phyloP scores from a whole-genome alignment of 164 flowering plant species.

The Magnolia changhungtana region DNA sequence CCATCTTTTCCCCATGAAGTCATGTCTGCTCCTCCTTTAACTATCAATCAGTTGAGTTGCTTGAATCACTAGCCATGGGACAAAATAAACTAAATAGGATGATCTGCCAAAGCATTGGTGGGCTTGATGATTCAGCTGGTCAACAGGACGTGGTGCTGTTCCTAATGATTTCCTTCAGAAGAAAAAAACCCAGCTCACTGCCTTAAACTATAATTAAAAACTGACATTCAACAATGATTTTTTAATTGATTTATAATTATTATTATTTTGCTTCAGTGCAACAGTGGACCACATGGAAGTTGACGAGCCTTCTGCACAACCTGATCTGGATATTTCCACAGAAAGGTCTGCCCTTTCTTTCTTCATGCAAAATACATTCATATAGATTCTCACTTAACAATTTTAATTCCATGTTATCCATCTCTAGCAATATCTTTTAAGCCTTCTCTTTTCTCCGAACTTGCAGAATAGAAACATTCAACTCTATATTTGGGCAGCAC shows the following conservation, averaged over 20 bases:
- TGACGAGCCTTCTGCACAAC: constrained; percentile 51
- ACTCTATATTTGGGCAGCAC: constrained; percentile 63
- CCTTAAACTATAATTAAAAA: background rate
- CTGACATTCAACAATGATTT: background rate
- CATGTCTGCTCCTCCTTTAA: too few species aligned
- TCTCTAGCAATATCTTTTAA: background rate
- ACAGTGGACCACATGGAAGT: constrained; percentile 75
- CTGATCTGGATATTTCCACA: constrained; percentile 28
- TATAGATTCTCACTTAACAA: background rate
- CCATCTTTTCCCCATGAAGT: too few species aligned
- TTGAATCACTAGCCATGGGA: too few species aligned
- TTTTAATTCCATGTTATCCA: background rate
- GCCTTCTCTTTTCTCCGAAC: background rate
- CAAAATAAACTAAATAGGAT: too few species aligned
- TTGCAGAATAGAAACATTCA: constrained; percentile 77
- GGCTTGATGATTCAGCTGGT: background rate
- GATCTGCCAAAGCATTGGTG: background rate
- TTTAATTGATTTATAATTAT: background rate
- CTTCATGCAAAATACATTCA: background rate
- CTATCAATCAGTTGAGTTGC: too few species aligned
- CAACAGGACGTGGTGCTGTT: background rate
- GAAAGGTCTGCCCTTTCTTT: constrained; percentile 53
- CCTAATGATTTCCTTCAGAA: background rate
- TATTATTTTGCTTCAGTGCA: background rate
- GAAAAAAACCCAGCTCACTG: background rate